Conservation (phyloP, 2,329 filamentous ascomycete species). For the Fusarium zealandicum region DNA sequence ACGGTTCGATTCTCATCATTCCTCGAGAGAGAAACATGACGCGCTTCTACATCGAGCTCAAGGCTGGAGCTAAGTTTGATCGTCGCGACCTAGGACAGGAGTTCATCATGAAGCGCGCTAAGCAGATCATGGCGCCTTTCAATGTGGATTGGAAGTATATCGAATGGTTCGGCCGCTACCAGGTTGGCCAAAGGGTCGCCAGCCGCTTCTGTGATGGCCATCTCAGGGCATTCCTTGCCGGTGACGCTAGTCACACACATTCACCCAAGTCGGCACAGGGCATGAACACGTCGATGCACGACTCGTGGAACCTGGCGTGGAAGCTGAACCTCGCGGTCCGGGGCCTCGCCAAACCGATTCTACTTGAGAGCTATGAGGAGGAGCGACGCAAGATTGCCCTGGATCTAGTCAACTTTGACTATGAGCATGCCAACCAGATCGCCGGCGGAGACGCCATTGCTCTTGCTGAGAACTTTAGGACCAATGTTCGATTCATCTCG, state of each 20-base stretch:
- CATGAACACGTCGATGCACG: constrained; percentile 68
- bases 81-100: constrained; percentile 59
- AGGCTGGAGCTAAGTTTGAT: constrained; percentile 53
- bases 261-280: constrained; percentile 75
- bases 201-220: constrained; percentile 71
- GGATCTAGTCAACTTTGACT: constrained; percentile 66
- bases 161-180: constrained; percentile 77
- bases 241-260: constrained; percentile 76
- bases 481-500: constrained; percentile 76
- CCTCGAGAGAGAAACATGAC: constrained; percentile 78
- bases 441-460: constrained; percentile 68
- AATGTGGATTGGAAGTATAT: constrained; percentile 64
- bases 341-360: constrained; percentile 59
- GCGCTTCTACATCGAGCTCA: constrained; percentile 66
- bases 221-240: constrained; percentile 70
- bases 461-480: constrained; percentile 72
- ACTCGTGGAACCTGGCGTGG: constrained; percentile 67
- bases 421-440: constrained; percentile 64
- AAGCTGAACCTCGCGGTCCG: constrained; percentile 61
- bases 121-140: constrained; percentile 66
- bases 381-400: constrained; percentile 69
- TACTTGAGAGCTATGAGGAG: constrained; percentile 68
- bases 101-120: constrained; percentile 74
- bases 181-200: constrained; percentile 75
- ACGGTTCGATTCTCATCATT: constrained; percentile 76